A percentile compares a stretch with the other conserved stretches of the same genome.
Conservation (phyloP, 202 grass and related monocot species). For the Schoenoplectus triqueter region DNA sequence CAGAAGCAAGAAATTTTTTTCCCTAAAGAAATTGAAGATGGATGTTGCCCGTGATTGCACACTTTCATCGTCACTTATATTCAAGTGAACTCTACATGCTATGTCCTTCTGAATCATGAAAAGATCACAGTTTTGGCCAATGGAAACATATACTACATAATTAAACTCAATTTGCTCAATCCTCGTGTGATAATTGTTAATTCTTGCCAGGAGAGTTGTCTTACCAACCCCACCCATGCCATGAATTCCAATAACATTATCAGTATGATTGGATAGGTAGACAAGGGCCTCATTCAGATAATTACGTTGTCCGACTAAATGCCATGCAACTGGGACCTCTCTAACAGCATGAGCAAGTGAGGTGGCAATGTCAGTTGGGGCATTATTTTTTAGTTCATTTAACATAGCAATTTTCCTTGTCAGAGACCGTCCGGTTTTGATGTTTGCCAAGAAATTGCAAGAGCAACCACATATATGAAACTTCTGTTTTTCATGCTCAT, state of each 20-base stretch:
- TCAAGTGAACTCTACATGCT: not conserved
- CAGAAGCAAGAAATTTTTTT: not conserved
- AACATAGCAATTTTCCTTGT: not conserved
- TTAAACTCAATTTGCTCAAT: not conserved
- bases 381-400: not conserved
- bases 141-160: not conserved
- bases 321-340: not conserved
- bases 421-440: not conserved
- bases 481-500: not conserved
- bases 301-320: not conserved
- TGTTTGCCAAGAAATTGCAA: not conserved
- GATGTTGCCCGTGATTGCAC: slow-evolving; percentile 6
- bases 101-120: not conserved
- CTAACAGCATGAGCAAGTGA: not conserved
- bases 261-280: not conserved
- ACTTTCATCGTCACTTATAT: not conserved
- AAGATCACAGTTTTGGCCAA: not conserved
- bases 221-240: not conserved
- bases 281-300: not conserved
- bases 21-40: not conserved
- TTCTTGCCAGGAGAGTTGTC: not conserved
- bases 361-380: not conserved
- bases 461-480: not conserved
- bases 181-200: not conserved
- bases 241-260: not conserved